Conservation (phyloP, 768 basidiomycete species). For the Astraeus odoratus region DNA sequence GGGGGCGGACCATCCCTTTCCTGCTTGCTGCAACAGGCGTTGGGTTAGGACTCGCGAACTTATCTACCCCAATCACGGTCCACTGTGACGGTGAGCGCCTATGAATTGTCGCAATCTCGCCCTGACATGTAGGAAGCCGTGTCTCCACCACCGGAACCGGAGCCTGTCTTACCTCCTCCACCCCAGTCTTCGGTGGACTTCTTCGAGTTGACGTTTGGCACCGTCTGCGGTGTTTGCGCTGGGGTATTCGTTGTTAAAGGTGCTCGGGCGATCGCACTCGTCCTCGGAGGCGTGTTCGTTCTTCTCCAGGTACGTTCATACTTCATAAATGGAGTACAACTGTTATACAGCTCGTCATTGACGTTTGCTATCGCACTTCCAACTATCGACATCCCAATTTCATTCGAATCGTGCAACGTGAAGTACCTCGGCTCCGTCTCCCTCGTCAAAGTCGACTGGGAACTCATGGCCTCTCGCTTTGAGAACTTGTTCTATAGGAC, state of each 20-base stretch:
- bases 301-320: constrained; percentile 67
- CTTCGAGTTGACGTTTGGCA: constrained; percentile 84
- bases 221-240: constrained; percentile 80
- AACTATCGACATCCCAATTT: constrained; percentile 1
- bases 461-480: constrained; percentile 53
- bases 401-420: background rate
- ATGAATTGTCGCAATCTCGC: background rate
- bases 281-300: constrained; percentile 87
- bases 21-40: constrained; percentile 28
- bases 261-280: constrained; percentile 73
- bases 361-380: too few species aligned
- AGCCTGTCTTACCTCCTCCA: constrained; percentile 32
- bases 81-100: constrained; percentile 48
- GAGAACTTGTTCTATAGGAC: constrained; percentile 65
- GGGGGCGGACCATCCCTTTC: constrained; percentile 8
- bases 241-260: constrained; percentile 96
- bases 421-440: constrained; percentile 77
- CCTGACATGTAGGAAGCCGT: constrained; percentile 4
- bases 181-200: constrained; percentile 70
- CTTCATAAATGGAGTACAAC: background rate
- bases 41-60: constrained; percentile 39
- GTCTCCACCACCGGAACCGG: constrained; percentile 7
- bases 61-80: constrained; percentile 27
- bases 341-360: too few species aligned
- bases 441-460: constrained; percentile 78